phyloP scores from a whole-genome alignment of 257 asterid species.

The Cynanchum wilfordii region DNA sequence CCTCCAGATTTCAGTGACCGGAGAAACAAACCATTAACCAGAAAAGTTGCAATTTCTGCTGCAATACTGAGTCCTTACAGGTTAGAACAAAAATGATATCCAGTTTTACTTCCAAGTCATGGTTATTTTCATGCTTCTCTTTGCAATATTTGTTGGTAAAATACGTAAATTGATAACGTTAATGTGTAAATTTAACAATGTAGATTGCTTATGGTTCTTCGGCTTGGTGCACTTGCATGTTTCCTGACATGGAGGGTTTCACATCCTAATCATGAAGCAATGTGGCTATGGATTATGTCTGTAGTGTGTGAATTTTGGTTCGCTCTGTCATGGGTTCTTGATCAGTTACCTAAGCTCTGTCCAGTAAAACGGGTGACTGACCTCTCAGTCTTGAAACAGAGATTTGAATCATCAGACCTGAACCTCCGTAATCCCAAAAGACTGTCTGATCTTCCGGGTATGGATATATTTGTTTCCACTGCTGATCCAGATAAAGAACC shows the following conservation, averaged over 20 bases:
- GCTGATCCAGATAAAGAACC: slow-evolving; percentile 88
- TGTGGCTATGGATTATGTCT: slow-evolving; percentile 93
- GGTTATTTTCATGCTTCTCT: not conserved
- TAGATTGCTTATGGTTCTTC: slow-evolving; percentile 72
- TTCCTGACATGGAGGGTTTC: slow-evolving; percentile 76
- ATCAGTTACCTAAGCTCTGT: slow-evolving; percentile 83
- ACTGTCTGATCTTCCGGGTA: slow-evolving; percentile 79
- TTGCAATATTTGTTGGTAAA: not conserved
- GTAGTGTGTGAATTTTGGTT: slow-evolving; percentile 90
- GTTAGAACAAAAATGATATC: slow-evolving; percentile 22
- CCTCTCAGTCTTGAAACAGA: slow-evolving; percentile 59
- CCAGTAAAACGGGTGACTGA: slow-evolving; percentile 79
- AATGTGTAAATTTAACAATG: slow-evolving; percentile 7
- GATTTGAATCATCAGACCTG: slow-evolving; percentile 70
- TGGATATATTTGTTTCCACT: slow-evolving; percentile 81
- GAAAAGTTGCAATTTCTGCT: slow-evolving; percentile 77
- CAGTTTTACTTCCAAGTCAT: not conserved
- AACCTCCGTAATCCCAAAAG: slow-evolving; percentile 74
- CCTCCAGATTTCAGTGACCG: slow-evolving; percentile 76
- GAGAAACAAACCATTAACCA: slow-evolving; percentile 76
- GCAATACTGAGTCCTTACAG: slow-evolving; percentile 89
- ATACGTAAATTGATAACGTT: too few relatives aligned
- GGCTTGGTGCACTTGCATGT: slow-evolving; percentile 67
- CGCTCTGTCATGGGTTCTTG: slow-evolving; percentile 88
- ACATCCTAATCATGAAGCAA: slow-evolving; percentile 82